Evolutionary conservation across 805 yeast species (phyloP).

Genomic region (Yueomyces sp.): DNA sequence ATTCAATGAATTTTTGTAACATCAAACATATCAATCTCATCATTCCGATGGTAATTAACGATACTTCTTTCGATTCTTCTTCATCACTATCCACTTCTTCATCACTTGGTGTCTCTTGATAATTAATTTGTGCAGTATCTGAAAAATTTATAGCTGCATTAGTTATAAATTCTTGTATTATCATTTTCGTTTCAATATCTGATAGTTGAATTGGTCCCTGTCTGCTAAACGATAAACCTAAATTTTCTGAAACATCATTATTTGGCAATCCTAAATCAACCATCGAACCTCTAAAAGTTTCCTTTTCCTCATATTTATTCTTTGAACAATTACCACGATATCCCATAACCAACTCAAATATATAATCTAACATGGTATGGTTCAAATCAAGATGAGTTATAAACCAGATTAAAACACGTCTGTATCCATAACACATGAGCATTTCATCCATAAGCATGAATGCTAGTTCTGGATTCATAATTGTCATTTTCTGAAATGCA

Average conservation of each 20-base stretch:
- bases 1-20: slow-evolving; percentile 38
- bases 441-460: slow-evolving; percentile 54
- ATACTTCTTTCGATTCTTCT: slow-evolving; percentile 17
- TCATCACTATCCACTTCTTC: slow-evolving; percentile 9
- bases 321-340: slow-evolving; percentile 32
- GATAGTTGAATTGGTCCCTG: slow-evolving; percentile 41
- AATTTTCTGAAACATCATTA: not conserved
- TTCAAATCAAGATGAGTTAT: slow-evolving; percentile 48
- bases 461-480: slow-evolving; percentile 38
- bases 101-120: slow-evolving; percentile 6
- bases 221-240: slow-evolving; percentile 33
- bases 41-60: slow-evolving; percentile 27
- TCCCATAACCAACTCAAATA: slow-evolving; percentile 46
- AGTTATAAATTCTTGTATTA: slow-evolving; percentile 57
- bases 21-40: slow-evolving; percentile 49
- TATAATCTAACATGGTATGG: slow-evolving; percentile 44
- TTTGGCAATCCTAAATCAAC: not conserved
- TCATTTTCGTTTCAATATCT: slow-evolving; percentile 49
- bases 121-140: slow-evolving; percentile 15
- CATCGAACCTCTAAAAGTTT: no score
- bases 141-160: slow-evolving; percentile 34
- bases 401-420: slow-evolving; percentile 55
- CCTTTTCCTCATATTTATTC: slow-evolving; percentile 3
- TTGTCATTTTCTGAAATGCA: slow-evolving; percentile 39
- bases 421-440: slow-evolving; percentile 52